A percentile compares a stretch with the other conserved stretches of the same genome.
phyloP scores from a whole-genome alignment of 805 yeast genomes.

The Pichia eremophila region DNA sequence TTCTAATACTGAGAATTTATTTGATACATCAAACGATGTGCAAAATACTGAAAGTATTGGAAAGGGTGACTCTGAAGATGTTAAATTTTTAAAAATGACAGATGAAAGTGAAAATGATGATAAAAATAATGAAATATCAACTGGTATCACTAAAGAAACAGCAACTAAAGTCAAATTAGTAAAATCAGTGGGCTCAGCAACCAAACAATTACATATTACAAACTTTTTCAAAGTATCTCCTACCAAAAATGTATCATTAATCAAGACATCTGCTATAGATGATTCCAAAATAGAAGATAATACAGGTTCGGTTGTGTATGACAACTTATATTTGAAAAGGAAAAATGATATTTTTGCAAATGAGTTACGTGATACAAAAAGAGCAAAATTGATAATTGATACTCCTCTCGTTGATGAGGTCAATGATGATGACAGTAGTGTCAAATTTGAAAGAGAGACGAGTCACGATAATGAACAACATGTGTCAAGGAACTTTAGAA shows the following conservation, averaged over 20 bases:
- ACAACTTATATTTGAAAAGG: background rate
- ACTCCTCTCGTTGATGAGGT: background rate
- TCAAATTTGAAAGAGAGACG: background rate
- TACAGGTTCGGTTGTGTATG: no score
- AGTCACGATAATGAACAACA: background rate
- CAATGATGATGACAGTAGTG: no score
- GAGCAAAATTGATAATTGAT: background rate
- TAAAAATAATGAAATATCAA: no score
- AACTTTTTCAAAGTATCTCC: slow-evolving; percentile 8
- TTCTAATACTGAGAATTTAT: no score
- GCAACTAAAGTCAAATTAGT: no score
- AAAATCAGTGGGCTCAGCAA: background rate
- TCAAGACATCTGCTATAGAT: background rate
- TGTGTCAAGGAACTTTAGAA: background rate
- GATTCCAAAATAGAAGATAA: no score
- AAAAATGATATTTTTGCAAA: background rate
- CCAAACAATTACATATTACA: slow-evolving; percentile 5
- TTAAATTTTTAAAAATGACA: no score
- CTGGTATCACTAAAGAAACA: no score
- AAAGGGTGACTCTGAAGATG: no score
- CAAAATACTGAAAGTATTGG: no score
- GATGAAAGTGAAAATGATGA: no score
- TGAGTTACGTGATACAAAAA: background rate
- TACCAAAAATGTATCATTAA: background rate
- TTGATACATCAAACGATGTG: no score